Conservation (phyloP, 805 yeast species). For the Sugiyamaella floridensis region DNA sequence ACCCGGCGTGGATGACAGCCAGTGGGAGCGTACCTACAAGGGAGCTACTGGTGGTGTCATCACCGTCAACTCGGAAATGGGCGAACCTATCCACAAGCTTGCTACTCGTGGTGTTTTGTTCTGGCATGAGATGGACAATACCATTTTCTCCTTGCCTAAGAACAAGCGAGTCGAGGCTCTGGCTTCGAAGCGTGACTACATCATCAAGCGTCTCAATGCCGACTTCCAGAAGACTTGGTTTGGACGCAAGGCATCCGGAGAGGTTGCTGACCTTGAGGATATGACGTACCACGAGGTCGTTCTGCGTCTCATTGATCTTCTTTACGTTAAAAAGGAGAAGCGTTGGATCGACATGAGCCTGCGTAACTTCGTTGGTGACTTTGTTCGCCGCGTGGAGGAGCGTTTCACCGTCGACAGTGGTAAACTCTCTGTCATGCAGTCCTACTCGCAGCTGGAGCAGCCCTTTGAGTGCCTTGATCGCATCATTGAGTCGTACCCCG, state of each 20-base stretch:
- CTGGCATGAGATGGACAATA: slow-evolving; percentile 96
- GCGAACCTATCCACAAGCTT: slow-evolving; percentile 97
- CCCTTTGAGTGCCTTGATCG: slow-evolving; percentile 57
- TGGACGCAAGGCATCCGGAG: slow-evolving; percentile 62
- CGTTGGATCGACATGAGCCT: slow-evolving; percentile 86
- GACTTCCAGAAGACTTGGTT: slow-evolving; percentile 99
- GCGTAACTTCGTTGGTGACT: slow-evolving; percentile 80
- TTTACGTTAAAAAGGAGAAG: slow-evolving; percentile 69
- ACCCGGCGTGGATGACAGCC: slow-evolving; percentile 76
- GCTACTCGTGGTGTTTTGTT: slow-evolving; percentile 96
- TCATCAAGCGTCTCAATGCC: slow-evolving; percentile 77
- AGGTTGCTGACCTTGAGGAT: slow-evolving; percentile 84
- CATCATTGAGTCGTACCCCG: slow-evolving; percentile 64
- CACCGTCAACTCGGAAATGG: slow-evolving; percentile 98
- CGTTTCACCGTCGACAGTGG: slow-evolving; percentile 59
- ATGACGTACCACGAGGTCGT: slow-evolving; percentile 95
- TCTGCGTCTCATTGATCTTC: slow-evolving; percentile 75
- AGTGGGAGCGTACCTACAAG: slow-evolving; percentile 94
- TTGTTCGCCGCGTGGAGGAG: slow-evolving; percentile 92
- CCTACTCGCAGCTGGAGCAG: slow-evolving; percentile 55
- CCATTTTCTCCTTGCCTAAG: slow-evolving; percentile 87
- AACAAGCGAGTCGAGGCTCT: slow-evolving; percentile 72
- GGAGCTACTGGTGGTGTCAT: slow-evolving; percentile 95
- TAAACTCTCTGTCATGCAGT: slow-evolving; percentile 61
- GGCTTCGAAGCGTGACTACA: slow-evolving; percentile 75